These are phyloP conservation scores for Trichoderma gracile DNA, from an alignment of 2,329 filamentous ascomycete species.

Conservation along the genomic window DNA sequence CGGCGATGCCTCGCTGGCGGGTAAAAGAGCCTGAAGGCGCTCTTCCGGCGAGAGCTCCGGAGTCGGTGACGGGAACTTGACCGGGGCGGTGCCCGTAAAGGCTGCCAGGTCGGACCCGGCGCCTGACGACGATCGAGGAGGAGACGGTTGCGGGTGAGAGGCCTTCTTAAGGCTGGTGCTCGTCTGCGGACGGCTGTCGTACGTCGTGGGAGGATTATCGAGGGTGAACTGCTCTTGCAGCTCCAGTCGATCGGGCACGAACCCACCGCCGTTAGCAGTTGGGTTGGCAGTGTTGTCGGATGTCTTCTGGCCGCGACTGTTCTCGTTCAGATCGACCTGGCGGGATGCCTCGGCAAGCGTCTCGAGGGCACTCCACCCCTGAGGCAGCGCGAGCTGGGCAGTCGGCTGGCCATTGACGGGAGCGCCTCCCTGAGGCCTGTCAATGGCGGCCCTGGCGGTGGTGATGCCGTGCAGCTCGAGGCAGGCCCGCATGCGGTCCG, in stretches of 20 bases:
- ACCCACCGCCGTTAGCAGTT: conserved; percentile 28
- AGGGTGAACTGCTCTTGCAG: conserved; percentile 60
- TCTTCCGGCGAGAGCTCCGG: conserved; percentile 50
- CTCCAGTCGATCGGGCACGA: conserved; percentile 48
- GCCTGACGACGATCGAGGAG: background rate
- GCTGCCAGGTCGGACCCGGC: conserved; percentile 25
- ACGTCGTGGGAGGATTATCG: conserved; percentile 55
- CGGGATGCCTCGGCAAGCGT: conserved; percentile 86
- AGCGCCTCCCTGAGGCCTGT: conserved; percentile 34
- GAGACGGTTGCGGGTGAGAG: conserved; percentile 26
- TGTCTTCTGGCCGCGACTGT: conserved; percentile 52
- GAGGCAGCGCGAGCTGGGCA: conserved; percentile 43
- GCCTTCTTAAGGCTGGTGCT: conserved; percentile 32
- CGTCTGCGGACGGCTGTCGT: conserved; percentile 42
- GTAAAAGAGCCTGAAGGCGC: conserved; percentile 51
- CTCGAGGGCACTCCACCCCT: conserved; percentile 77
- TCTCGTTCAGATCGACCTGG: conserved; percentile 68
- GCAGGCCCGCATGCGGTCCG: conserved; percentile 73
- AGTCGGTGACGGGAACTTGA: conserved; percentile 30
- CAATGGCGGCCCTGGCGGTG: conserved; percentile 45
- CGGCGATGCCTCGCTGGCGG: conserved; percentile 40
- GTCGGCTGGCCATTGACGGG: conserved; percentile 36
- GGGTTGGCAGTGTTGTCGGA: conserved; percentile 37
- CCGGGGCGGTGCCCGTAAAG: conserved; percentile 25
- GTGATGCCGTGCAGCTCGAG: conserved; percentile 71